Percentiles rank a stretch among this genome's conserved stretches.
Evolutionary conservation across 495 filamentous ascomycete species (phyloP).

Genomic region (Xylaria telfairii): DNA sequence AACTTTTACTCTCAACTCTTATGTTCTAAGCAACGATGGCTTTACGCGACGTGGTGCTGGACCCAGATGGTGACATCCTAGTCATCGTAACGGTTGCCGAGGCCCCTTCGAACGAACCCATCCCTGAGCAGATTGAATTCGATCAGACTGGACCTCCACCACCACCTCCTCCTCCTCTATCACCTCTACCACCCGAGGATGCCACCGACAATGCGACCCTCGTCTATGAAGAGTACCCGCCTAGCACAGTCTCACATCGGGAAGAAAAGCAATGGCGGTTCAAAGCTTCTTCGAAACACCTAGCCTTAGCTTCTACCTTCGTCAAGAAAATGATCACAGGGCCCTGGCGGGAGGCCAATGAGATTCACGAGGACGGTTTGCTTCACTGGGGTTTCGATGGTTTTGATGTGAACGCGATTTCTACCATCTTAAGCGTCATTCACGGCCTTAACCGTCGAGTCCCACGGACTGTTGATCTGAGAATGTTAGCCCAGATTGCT

Average conservation of each 20-base stretch:
- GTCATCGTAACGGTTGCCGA: conserved; percentile 11
- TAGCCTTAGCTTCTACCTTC: conserved; percentile 55
- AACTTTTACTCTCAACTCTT: not conserved
- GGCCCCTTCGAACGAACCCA: not conserved
- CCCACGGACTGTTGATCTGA: conserved; percentile 48
- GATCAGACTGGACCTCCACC: not conserved
- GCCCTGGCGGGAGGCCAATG: conserved; percentile 45
- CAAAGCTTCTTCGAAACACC: conserved; percentile 60
- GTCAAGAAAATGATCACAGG: conserved; percentile 48
- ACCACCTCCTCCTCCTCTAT: too few relatives aligned
- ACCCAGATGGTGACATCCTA: conserved; percentile 19
- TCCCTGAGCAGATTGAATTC: not conserved
- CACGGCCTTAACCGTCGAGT: conserved; percentile 54
- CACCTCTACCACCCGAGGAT: not conserved
- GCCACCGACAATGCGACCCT: not conserved
- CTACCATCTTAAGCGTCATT: conserved; percentile 57
- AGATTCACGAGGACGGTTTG: conserved; percentile 45
- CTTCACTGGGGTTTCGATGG: conserved; percentile 48
- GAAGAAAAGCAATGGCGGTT: conserved; percentile 26
- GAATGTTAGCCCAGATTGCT: conserved; percentile 57
- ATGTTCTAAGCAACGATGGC: not conserved
- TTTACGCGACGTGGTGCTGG: not conserved
- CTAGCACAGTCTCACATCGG: not conserved
- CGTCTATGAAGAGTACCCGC: not conserved
- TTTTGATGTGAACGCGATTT: conserved; percentile 51